Evolutionary conservation across 352 stramenopile genomes (phyloP).

Genomic region (Phytophthora crassamura): DNA sequence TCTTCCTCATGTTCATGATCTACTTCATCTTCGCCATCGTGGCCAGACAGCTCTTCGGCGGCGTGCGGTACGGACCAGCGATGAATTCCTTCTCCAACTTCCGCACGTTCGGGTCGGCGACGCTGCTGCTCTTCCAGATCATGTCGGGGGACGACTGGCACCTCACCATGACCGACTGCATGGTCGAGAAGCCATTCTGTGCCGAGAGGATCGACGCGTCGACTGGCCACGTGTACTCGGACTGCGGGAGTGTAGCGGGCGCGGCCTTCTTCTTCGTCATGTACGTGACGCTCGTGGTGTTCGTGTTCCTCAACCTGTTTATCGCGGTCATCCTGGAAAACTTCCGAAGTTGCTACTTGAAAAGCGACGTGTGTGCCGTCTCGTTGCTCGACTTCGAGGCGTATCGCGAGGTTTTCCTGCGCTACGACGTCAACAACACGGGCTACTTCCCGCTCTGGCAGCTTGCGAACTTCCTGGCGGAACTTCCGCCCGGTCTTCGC

Average conservation of each 20-base stretch:
- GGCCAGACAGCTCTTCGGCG: constrained; percentile 77
- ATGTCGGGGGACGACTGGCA: constrained; percentile 88
- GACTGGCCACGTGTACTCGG: constrained; percentile 53
- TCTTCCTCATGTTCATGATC: constrained; percentile 84
- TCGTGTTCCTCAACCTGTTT: constrained; percentile 86
- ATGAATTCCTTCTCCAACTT: constrained; percentile 83
- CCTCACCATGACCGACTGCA: constrained; percentile 84
- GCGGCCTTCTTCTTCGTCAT: constrained; percentile 73
- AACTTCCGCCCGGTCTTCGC: constrained; percentile 60
- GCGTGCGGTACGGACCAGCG: constrained; percentile 57
- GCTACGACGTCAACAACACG: constrained; percentile 60
- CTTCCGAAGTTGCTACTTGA: constrained; percentile 82
- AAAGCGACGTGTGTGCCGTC: constrained; percentile 76
- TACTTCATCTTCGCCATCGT: constrained; percentile 87
- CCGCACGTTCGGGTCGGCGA: constrained; percentile 62
- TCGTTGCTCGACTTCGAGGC: constrained; percentile 79
- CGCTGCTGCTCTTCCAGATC: constrained; percentile 81
- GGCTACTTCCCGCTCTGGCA: constrained; percentile 77
- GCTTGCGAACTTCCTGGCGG: constrained; percentile 59
- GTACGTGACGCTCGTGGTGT: constrained; percentile 81
- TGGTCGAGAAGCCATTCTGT: constrained; percentile 62
- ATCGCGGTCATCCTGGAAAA: constrained; percentile 87
- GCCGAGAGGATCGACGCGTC: constrained; percentile 45
- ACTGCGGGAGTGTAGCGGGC: constrained; percentile 57
- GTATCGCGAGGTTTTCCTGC: constrained; percentile 74